Conservation (phyloP, 768 basidiomycete species). For the Panaeolus cyanescens region DNA sequence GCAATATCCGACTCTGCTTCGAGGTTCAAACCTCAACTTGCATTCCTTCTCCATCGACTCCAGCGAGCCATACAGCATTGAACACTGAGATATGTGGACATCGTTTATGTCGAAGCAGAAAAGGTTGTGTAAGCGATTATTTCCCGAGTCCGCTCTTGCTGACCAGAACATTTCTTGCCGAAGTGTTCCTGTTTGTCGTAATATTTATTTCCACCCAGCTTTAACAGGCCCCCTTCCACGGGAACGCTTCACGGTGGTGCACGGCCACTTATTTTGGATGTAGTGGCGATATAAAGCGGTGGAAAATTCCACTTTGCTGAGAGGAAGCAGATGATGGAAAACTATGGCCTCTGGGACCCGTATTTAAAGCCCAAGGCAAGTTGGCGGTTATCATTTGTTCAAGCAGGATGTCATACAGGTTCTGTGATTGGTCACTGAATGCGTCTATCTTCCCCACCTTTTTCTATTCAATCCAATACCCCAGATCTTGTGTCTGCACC, state of each 20-base stretch:
- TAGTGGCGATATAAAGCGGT: background rate
- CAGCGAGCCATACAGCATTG: background rate
- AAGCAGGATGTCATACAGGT: background rate
- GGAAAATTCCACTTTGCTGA: background rate
- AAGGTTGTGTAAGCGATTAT: background rate
- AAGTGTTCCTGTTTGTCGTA: constrained; percentile 1
- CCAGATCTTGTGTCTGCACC: background rate
- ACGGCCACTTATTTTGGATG: too few relatives aligned
- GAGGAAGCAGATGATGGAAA: background rate
- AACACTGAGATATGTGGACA: background rate
- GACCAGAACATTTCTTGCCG: background rate
- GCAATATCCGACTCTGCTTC: too few relatives aligned
- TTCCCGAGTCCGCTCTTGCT: background rate
- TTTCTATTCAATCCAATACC: background rate
- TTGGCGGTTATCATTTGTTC: too few relatives aligned
- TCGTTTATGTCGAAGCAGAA: background rate
- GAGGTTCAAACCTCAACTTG: too few relatives aligned
- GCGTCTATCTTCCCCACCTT: background rate
- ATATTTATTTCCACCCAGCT: background rate
- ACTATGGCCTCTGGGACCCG: background rate
- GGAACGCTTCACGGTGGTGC: too few relatives aligned
- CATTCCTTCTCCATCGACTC: background rate
- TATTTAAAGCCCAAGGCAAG: background rate
- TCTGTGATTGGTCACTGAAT: background rate
- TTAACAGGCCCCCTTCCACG: background rate